Conservation (phyloP, 1,139 yeast genomes). For the Suhomyces kunorum region DNA sequence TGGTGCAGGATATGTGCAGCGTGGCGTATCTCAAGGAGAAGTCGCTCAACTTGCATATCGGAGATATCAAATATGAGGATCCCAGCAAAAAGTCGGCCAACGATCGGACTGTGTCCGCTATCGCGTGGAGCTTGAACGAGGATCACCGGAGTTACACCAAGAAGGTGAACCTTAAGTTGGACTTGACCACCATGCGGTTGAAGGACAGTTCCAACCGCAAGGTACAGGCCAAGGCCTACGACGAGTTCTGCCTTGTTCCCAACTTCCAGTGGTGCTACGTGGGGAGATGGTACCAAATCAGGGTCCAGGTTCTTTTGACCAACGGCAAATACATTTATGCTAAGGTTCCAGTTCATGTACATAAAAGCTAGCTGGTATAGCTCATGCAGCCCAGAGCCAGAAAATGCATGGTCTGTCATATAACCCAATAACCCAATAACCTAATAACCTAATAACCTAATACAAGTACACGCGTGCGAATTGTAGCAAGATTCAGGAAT, state of each 20-base stretch:
- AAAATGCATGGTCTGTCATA: too few species aligned
- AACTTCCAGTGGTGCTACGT: slow-evolving; percentile 27
- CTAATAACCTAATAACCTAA: too few species aligned
- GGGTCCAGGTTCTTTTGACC: slow-evolving; percentile 19
- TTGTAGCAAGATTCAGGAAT: too few species aligned
- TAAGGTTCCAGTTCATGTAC: slow-evolving; percentile 21
- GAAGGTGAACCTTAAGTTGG: slow-evolving; percentile 11
- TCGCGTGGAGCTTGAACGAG: slow-evolving; percentile 11
- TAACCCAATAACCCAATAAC: too few species aligned
- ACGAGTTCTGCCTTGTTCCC: slow-evolving; percentile 25
- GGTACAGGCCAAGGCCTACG: slow-evolving; percentile 13
- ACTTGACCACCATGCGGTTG: slow-evolving; percentile 9
- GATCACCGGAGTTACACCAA: slow-evolving; percentile 1
- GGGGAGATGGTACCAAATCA: slow-evolving; percentile 25
- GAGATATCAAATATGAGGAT: slow-evolving; percentile 14
- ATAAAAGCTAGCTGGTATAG: background rate
- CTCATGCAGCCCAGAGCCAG: too few species aligned
- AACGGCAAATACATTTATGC: slow-evolving; percentile 22
- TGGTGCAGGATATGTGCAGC: slow-evolving; percentile 35
- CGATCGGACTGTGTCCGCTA: background rate
- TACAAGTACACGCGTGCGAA: too few species aligned
- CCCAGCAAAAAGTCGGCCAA: background rate
- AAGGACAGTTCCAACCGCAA: slow-evolving; percentile 3
- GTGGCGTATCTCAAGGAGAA: slow-evolving; percentile 33
- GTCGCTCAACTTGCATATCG: slow-evolving; percentile 26